These are phyloP conservation scores for Effrenium voratum DNA, from an alignment of 73 alveolate species.

Conservation along the genomic window DNA sequence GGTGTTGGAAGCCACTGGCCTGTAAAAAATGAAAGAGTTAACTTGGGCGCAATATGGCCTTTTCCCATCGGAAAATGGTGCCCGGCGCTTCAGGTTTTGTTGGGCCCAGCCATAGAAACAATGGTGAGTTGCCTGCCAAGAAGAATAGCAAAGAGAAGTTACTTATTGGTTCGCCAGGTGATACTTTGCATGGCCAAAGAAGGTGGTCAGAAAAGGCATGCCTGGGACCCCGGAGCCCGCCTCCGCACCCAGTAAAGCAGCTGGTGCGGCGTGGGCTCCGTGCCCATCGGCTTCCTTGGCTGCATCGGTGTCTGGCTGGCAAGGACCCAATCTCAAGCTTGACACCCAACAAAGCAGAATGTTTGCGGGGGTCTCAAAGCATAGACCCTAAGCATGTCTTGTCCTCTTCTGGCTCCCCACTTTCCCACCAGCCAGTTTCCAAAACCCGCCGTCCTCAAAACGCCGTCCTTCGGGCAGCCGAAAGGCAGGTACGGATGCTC, in stretches of 20 bases:
- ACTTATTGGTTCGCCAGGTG: too few species aligned
- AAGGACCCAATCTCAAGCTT: neutral
- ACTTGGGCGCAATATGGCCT: too few species aligned
- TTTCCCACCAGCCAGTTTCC: neutral
- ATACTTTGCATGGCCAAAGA: too few species aligned
- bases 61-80: too few species aligned
- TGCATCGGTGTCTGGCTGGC: too few species aligned
- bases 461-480: neutral
- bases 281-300: constrained; percentile 76
- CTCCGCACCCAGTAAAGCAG: constrained; percentile 72
- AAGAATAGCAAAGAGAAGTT: neutral
- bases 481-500: constrained; percentile 58
- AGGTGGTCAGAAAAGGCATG: neutral
- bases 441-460: neutral
- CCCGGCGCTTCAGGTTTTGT: too few species aligned
- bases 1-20: too few species aligned
- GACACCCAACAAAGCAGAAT: neutral
- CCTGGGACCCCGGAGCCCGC: neutral
- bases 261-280: constrained; percentile 84
- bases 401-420: neutral
- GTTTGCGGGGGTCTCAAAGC: neutral
- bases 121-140: neutral
- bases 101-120: neutral
- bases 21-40: too few species aligned
- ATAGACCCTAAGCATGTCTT: too few species aligned